These are phyloP conservation scores for Gossypium lobatum DNA, from an alignment of 441 rosid species.

Conservation along the genomic window DNA sequence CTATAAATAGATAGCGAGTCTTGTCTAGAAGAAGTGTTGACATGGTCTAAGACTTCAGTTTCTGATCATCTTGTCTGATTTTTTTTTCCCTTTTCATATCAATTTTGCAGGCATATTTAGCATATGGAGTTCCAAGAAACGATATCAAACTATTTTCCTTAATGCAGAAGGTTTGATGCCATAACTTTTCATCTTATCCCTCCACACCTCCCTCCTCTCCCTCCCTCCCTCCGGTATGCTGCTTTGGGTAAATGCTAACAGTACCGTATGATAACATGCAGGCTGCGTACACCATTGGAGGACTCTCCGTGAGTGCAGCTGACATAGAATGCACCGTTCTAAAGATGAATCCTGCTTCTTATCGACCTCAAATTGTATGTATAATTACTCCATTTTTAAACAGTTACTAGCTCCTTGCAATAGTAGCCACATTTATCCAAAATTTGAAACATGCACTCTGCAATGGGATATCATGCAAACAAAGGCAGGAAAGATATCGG, in stretches of 20 bases:
- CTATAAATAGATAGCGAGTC: neutral
- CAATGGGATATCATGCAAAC: neutral
- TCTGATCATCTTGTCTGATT: neutral
- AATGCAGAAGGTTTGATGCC: conserved; percentile 56
- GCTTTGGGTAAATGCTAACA: conserved; percentile 9
- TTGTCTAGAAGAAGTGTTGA: neutral
- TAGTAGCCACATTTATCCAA: conserved; percentile 2
- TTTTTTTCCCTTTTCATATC: conserved; percentile 4
- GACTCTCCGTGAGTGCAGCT: conserved; percentile 52
- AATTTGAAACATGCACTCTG: neutral
- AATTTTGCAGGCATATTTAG: conserved; percentile 57
- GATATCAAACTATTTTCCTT: conserved; percentile 55
- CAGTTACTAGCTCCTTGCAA: neutral
- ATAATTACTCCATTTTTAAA: conserved; percentile 11
- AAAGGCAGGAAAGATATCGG: neutral
- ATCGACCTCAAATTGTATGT: conserved; percentile 62
- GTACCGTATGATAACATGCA: conserved; percentile 24
- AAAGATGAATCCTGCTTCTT: conserved; percentile 64
- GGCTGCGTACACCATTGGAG: conserved; percentile 70
- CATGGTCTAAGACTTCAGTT: conserved; percentile 11
- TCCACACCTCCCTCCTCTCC: neutral
- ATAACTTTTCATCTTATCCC: neutral
- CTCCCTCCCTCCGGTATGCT: neutral
- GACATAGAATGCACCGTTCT: conserved; percentile 54
- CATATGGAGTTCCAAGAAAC: conserved; percentile 65